phyloP scores from a whole-genome alignment of 176 grass and related monocot species.

The Leersia perrieri region DNA sequence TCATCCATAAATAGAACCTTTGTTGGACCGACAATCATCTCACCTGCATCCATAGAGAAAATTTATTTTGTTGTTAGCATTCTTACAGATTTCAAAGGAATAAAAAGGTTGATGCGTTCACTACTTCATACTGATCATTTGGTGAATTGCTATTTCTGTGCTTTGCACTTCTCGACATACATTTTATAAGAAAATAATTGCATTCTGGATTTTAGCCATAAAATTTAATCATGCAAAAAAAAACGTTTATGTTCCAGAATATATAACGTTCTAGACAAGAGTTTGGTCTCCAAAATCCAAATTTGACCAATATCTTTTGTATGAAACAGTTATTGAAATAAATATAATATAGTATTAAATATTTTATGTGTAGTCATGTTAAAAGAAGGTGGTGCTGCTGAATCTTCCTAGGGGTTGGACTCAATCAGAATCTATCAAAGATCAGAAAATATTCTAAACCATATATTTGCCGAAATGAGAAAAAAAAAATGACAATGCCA shows the following conservation, averaged over 20 bases:
- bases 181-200: not conserved
- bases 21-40: conserved; percentile 97
- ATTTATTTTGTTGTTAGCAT: not conserved
- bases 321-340: not conserved
- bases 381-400: not conserved
- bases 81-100: not conserved
- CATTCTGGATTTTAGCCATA: not conserved
- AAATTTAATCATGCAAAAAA: not conserved
- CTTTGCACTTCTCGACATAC: not conserved
- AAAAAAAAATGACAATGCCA: not conserved
- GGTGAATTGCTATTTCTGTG: not conserved
- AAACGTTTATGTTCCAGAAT: not conserved
- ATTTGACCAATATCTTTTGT: not conserved
- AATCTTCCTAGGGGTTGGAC: not conserved
- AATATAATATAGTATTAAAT: not conserved
- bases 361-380: not conserved
- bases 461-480: not conserved
- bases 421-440: not conserved
- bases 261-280: not conserved
- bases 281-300: not conserved
- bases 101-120: not conserved
- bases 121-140: not conserved
- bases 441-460: not conserved
- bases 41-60: conserved; percentile 48
- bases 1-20: conserved; percentile 99